Percentiles rank a stretch among this genome's conserved stretches.
Evolutionary conservation across 768 basidiomycete genomes (phyloP).

Genomic region (Leucosporidium yakuticum): DNA sequence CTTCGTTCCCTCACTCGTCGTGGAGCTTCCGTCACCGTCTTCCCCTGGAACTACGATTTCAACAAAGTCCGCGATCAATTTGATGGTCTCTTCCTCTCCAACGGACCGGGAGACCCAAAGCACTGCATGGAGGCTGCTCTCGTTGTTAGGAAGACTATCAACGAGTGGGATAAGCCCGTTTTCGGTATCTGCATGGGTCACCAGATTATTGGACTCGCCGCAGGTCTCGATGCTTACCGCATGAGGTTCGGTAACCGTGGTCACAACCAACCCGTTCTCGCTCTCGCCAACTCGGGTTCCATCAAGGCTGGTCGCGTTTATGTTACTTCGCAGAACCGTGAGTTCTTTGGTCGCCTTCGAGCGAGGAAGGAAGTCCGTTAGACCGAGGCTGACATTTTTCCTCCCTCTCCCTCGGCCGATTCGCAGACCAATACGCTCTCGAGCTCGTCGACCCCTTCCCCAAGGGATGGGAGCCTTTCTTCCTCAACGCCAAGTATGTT

Average conservation of each 20-base stretch:
- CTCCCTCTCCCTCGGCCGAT: conserved; percentile 21
- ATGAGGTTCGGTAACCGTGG: conserved; percentile 99
- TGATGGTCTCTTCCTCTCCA: conserved; percentile 92
- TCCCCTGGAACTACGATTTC: conserved; percentile 98
- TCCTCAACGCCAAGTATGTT: conserved; percentile 84
- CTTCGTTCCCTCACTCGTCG: conserved; percentile 84
- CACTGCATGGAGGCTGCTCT: conserved; percentile 80
- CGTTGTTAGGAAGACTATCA: conserved; percentile 70
- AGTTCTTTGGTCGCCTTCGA: conserved; percentile 31
- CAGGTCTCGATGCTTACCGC: conserved; percentile 89
- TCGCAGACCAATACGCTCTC: conserved; percentile 95
- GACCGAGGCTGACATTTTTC: neutral
- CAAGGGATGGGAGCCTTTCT: conserved; percentile 94
- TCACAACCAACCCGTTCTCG: conserved; percentile 97
- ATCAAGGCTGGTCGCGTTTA: conserved; percentile 95
- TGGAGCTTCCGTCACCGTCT: conserved; percentile 83
- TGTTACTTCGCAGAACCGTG: conserved; percentile 70
- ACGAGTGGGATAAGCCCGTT: conserved; percentile 85
- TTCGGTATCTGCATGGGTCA: conserved; percentile 99
- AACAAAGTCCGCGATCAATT: conserved; percentile 80
- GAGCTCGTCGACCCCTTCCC: conserved; percentile 92
- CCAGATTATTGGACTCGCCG: conserved; percentile 95
- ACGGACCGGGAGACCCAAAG: conserved; percentile 90
- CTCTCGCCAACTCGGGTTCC: conserved; percentile 83
- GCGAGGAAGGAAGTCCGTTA: conserved; percentile 8